These are phyloP conservation scores for Lachnellula subtilissima DNA, from an alignment of 2,329 filamentous ascomycete genomes.

Conservation along the genomic window DNA sequence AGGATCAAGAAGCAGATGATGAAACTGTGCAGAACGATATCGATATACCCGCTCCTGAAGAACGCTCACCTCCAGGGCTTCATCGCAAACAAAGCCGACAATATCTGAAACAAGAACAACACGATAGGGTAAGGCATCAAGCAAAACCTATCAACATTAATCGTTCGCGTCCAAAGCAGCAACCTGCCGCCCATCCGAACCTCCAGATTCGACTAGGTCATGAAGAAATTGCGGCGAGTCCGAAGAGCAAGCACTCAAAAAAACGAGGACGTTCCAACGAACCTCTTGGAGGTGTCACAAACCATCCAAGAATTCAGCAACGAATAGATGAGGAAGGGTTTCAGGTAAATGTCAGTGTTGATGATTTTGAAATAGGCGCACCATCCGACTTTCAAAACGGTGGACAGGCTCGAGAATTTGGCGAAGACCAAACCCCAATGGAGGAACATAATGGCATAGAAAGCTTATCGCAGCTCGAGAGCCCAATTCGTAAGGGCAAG, in stretches of 20 bases:
- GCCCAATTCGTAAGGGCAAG: background rate
- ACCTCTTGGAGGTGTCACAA: background rate
- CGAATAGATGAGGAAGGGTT: too few relatives aligned
- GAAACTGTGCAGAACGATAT: background rate
- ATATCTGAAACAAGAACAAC: background rate
- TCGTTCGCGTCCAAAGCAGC: background rate
- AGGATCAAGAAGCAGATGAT: background rate
- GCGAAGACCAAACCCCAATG: background rate
- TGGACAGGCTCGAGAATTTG: background rate
- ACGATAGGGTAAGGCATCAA: background rate
- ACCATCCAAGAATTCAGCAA: background rate
- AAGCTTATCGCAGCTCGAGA: background rate
- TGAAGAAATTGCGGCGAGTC: background rate
- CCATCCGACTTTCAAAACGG: background rate
- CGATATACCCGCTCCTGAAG: background rate
- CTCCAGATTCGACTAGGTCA: background rate
- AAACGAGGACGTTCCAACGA: constrained; percentile 1
- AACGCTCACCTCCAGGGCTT: background rate
- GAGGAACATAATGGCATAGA: background rate
- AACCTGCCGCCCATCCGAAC: background rate
- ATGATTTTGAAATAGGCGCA: background rate
- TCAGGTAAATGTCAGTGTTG: background rate
- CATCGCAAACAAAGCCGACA: background rate
- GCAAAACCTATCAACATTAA: background rate
- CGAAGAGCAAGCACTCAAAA: background rate